Evolutionary conservation across 2,329 filamentous ascomycete genomes (phyloP).

Genomic region (Pleomassaria siparia): DNA sequence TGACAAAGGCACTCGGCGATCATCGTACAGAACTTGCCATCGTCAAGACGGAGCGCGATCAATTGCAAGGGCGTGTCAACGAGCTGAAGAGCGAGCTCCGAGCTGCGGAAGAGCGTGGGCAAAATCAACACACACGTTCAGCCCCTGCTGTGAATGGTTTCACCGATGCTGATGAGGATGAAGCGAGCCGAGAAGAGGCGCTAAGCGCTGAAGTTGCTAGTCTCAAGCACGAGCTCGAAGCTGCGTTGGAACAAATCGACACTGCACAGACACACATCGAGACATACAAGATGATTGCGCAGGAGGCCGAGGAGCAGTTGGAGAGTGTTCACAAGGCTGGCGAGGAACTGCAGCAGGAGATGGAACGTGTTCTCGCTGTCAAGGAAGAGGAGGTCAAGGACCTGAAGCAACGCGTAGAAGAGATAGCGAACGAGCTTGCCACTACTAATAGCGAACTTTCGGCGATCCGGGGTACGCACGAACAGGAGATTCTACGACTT

Average conservation of each 20-base stretch:
- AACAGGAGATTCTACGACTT: slow-evolving; percentile 68
- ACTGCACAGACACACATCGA: slow-evolving; percentile 79
- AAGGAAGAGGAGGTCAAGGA: slow-evolving; percentile 81
- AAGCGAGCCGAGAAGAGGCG: slow-evolving; percentile 72
- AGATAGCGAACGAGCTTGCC: slow-evolving; percentile 78
- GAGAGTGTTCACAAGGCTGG: slow-evolving; percentile 76
- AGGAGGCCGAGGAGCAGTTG: slow-evolving; percentile 83
- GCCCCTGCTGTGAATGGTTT: slow-evolving; percentile 60
- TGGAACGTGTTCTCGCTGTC: slow-evolving; percentile 71
- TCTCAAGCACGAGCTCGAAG: slow-evolving; percentile 81
- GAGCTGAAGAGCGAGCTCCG: slow-evolving; percentile 86
- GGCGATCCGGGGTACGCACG: slow-evolving; percentile 75
- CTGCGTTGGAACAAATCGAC: slow-evolving; percentile 70
- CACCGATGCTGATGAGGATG: slow-evolving; percentile 53
- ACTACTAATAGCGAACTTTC: slow-evolving; percentile 82
- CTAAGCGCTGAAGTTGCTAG: slow-evolving; percentile 81
- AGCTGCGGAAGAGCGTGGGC: slow-evolving; percentile 83
- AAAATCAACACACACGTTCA: slow-evolving; percentile 77
- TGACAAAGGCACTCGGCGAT: slow-evolving; percentile 76
- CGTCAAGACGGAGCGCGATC: slow-evolving; percentile 83
- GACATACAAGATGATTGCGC: slow-evolving; percentile 85
- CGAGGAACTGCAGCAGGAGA: slow-evolving; percentile 72
- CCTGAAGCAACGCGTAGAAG: slow-evolving; percentile 79
- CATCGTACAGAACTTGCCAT: slow-evolving; percentile 84
- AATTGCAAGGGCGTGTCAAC: slow-evolving; percentile 84